Evolutionary conservation across 1,284 basidiomycete genomes (phyloP), one percentile per base, ranked within the genome.

Genomic region (Tilletiaria anomala): DNA sequence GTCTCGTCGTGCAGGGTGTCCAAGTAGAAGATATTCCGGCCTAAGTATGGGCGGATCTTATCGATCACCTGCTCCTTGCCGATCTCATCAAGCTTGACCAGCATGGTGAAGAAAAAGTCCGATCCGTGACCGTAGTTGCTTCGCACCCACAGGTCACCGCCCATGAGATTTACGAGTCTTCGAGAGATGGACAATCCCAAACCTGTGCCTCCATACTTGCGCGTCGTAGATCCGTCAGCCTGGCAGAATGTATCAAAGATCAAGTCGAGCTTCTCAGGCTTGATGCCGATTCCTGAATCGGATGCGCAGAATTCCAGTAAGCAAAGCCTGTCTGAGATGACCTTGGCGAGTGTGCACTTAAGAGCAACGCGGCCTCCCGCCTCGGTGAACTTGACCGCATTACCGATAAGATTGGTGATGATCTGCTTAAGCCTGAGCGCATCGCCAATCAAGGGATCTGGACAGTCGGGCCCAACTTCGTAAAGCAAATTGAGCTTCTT

Each of bases 221-320:
- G 47, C 32, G 70, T 71, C 10, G 70, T 71, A 14, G 70, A 71
- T 6, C 70, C 93, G 72, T 97, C 93, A 0, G 93, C 93, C 67
- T 97, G 93, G 58, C 87, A 89, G 72, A 99, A 99, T 4, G 93
- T 97, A 68, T 99, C 91, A 70, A 97, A 99, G 66, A 99, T 99
- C 66, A 97, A 74, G 62, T 91, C 91, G 48, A 97, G 72, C 73
- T 97, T 97, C 70, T 97, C 93, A 69, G 89, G 88, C 56, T 93
- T 89, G 69, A 99, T 97, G 48, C 93, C 93, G 61, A 99, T 99
- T 52, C 93, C 93, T 1, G 89, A 94, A 68, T 97, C 93, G 40
- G 81, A 82, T 11, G 97, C 91, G 64, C 89, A 94, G 73, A 99
- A 94, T 70, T 96, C 87, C 22, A 99, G 73, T 40, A 86, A 85